These are phyloP conservation scores for Funneliformis caledonium DNA, from an alignment of 371 early-diverging fungal species.

Conservation along the genomic window DNA sequence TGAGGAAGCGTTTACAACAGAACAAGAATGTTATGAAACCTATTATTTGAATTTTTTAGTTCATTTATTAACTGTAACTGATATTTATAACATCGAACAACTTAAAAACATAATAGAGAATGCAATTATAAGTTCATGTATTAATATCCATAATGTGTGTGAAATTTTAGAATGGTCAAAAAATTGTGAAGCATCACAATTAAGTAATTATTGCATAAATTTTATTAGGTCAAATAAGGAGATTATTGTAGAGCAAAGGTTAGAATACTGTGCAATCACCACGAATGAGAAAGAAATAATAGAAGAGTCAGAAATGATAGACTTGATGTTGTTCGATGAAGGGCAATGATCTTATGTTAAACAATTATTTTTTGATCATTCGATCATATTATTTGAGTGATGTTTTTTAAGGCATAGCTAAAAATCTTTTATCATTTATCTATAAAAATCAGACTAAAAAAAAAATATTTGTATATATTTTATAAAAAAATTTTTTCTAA, in stretches of 20 bases:
- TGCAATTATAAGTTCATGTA: background rate
- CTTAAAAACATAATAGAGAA: slow-evolving; percentile 2
- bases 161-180: background rate
- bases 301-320: background rate
- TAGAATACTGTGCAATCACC: background rate
- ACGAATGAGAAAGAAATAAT: background rate
- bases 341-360: no score
- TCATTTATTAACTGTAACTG: background rate
- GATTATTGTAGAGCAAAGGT: background rate
- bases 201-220: background rate
- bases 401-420: no score
- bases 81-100: background rate
- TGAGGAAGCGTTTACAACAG: background rate
- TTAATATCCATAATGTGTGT: background rate
- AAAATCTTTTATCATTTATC: no score
- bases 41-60: background rate
- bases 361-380: no score
- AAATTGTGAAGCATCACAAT: background rate
- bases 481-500: no score
- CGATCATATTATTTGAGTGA: no score
- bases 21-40: background rate
- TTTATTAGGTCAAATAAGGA: background rate
- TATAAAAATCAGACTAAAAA: no score
- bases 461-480: no score
- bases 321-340: background rate